Conservation (phyloP, 148 eudicot species). For the Salicornia ramosissima region DNA sequence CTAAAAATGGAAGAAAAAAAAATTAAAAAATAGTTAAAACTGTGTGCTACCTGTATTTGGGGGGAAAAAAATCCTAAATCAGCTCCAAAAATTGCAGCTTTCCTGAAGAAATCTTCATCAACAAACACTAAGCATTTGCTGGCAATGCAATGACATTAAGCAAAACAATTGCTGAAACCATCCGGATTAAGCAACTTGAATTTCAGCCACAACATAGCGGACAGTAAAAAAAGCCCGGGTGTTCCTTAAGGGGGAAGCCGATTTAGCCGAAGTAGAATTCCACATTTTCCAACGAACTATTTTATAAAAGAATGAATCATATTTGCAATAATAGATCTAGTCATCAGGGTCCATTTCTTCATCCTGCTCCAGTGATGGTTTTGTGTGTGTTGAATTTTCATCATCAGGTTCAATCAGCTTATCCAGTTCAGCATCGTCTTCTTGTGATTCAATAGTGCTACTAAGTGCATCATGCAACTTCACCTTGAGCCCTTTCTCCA, state of each 20-base stretch:
- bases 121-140: constrained; percentile 1
- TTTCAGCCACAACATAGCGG: constrained; percentile 9
- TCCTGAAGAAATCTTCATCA: neutral
- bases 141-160: neutral
- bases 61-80: neutral
- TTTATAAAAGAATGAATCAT: constrained; percentile 9
- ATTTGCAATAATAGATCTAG: constrained; percentile 24
- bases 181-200: constrained; percentile 6
- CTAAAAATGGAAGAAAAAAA: constrained; percentile 3
- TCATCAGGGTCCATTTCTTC: constrained; percentile 92
- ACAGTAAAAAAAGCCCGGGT: neutral
- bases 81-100: constrained; percentile 24
- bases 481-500: constrained; percentile 37
- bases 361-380: constrained; percentile 51
- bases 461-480: constrained; percentile 29
- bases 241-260: constrained; percentile 1
- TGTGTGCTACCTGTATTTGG: constrained; percentile 5
- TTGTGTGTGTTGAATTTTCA: constrained; percentile 27
- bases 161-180: constrained; percentile 6
- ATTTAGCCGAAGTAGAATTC: neutral
- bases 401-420: constrained; percentile 46
- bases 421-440: constrained; percentile 53
- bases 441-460: constrained; percentile 43
- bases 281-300: neutral
- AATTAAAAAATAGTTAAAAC: constrained; percentile 12